phyloP scores from a whole-genome alignment of 148 eudicot genomes.

The Rheum nobile region DNA sequence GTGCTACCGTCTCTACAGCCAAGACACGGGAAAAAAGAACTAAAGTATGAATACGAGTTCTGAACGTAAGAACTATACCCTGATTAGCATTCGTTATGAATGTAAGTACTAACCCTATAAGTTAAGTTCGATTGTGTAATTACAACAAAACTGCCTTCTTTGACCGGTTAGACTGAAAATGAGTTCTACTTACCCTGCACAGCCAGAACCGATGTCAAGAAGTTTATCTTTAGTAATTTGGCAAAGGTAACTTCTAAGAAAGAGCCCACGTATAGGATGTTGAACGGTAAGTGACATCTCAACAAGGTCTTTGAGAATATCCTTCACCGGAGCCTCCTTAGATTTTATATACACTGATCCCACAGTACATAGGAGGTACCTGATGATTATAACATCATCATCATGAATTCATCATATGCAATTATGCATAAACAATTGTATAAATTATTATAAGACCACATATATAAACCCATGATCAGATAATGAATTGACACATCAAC shows the following conservation, averaged over 20 bases:
- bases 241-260: slow-evolving; percentile 92
- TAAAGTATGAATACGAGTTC: no score
- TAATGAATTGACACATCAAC: neutral
- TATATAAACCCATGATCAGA: neutral
- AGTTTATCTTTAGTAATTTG: slow-evolving; percentile 90
- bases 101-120: neutral
- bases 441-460: neutral
- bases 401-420: neutral
- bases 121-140: neutral
- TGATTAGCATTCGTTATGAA: neutral
- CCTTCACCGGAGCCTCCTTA: slow-evolving; percentile 87
- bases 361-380: slow-evolving; percentile 96
- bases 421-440: neutral
- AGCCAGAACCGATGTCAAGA: slow-evolving; percentile 74
- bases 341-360: slow-evolving; percentile 89
- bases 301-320: slow-evolving; percentile 86
- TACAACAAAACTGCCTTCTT: neutral
- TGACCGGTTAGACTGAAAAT: neutral
- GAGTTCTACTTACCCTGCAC: slow-evolving; percentile 54
- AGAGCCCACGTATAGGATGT: slow-evolving; percentile 95
- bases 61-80: no score
- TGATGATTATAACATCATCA: slow-evolving; percentile 21
- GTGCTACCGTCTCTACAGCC: slow-evolving; percentile 63
- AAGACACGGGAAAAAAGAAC: neutral
- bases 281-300: slow-evolving; percentile 96